Conservation (phyloP, 2,329 filamentous ascomycete genomes). For the Paecilomyces sp. region DNA sequence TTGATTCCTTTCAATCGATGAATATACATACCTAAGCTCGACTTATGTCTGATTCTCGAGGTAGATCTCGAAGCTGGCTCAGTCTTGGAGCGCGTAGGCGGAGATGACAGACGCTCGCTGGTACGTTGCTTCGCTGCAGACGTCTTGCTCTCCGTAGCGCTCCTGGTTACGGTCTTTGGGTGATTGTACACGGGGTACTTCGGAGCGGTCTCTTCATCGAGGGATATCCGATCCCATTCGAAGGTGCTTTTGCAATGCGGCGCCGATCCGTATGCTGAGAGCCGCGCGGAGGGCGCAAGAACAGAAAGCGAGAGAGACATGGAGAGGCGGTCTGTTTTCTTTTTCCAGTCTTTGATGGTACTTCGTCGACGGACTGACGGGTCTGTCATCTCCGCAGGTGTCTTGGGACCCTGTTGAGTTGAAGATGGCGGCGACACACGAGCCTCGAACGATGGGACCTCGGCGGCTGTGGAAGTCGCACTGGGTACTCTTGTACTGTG, state of each 20-base stretch:
- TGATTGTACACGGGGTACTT: neutral
- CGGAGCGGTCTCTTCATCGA: neutral
- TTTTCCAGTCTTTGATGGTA: neutral
- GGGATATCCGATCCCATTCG: neutral
- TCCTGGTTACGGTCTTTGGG: neutral
- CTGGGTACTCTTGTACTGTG: neutral
- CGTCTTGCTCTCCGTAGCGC: neutral
- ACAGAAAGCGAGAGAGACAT: neutral
- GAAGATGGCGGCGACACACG: neutral
- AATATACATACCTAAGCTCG: neutral
- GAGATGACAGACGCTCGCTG: neutral
- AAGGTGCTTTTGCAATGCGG: neutral
- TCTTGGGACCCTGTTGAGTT: neutral
- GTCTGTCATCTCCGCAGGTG: neutral
- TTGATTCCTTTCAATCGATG: neutral
- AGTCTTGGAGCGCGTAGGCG: neutral
- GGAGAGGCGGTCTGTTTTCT: neutral
- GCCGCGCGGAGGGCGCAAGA: neutral
- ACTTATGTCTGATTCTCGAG: neutral
- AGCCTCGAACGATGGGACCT: neutral
- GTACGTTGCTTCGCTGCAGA: neutral
- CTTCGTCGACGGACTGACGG: neutral
- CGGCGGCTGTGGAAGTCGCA: neutral
- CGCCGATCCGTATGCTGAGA: neutral
- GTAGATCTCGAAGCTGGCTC: neutral